Percentiles rank a stretch among this genome's conserved stretches.
phyloP scores from a whole-genome alignment of 768 basidiomycete species.

The Coprinopsis cinerea region DNA sequence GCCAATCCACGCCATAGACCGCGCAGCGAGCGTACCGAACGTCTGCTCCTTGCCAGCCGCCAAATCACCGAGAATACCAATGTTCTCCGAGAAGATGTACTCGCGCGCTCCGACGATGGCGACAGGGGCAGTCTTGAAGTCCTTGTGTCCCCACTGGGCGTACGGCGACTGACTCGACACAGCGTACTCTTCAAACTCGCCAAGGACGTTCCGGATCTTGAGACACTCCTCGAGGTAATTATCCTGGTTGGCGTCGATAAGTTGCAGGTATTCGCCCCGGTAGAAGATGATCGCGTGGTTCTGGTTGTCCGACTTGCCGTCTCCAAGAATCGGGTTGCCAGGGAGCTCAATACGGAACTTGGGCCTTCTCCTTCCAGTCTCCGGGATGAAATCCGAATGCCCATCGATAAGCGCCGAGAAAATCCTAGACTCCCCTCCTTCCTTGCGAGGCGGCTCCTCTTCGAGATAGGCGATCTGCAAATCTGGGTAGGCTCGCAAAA shows the following conservation, averaged over 20 bases:
- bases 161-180: constrained; percentile 89
- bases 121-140: constrained; percentile 83
- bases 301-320: constrained; percentile 99
- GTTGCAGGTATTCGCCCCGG: constrained; percentile 97
- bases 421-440: constrained; percentile 90
- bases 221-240: constrained; percentile 99
- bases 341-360: constrained; percentile 99
- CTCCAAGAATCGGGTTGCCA: constrained; percentile 97
- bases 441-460: constrained; percentile 89
- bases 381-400: constrained; percentile 90
- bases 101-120: constrained; percentile 98
- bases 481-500: constrained; percentile 96
- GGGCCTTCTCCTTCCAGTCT: constrained; percentile 82
- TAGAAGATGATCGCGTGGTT: constrained; percentile 99
- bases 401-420: constrained; percentile 98
- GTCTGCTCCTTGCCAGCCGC: constrained; percentile 99
- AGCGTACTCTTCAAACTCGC: constrained; percentile 92
- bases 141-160: constrained; percentile 81
- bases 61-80: constrained; percentile 96
- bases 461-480: constrained; percentile 98
- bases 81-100: constrained; percentile 99
- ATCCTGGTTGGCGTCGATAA: constrained; percentile 99
- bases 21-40: constrained; percentile 95
- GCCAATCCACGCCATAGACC: constrained; percentile 94
- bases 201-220: constrained; percentile 97